Conservation (phyloP, 2,329 filamentous ascomycete species). For the Trichoderma koningiopsis region DNA sequence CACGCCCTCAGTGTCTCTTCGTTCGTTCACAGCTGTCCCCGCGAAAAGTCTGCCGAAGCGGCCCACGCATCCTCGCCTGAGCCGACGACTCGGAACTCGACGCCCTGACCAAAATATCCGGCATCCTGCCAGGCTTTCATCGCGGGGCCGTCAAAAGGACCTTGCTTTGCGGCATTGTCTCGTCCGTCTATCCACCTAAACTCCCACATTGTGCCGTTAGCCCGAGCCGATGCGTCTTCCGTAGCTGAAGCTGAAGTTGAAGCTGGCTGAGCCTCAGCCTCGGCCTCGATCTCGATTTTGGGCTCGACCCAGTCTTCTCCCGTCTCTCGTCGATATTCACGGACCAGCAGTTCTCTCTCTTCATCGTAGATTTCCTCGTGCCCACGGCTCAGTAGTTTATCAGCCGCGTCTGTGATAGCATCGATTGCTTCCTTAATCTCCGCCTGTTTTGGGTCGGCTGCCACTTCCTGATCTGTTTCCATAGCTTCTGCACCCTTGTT, state of each 20-base stretch:
- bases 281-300: background rate
- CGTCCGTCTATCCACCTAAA: conserved; percentile 90
- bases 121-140: conserved; percentile 92
- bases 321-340: conserved; percentile 81
- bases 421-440: conserved; percentile 74
- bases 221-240: conserved; percentile 30
- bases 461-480: conserved; percentile 63
- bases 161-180: conserved; percentile 77
- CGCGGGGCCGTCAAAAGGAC: conserved; percentile 79
- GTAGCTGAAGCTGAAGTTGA: background rate
- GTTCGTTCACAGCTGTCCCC: conserved; percentile 30
- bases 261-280: background rate
- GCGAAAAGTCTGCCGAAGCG: conserved; percentile 53
- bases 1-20: background rate
- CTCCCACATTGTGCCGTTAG: conserved; percentile 63
- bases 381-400: conserved; percentile 80
- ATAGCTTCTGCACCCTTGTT: conserved; percentile 60
- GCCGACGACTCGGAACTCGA: conserved; percentile 70
- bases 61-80: conserved; percentile 57
- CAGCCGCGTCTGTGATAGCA: conserved; percentile 84
- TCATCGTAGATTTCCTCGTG: conserved; percentile 90
- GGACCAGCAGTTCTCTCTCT: conserved; percentile 78
- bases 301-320: conserved; percentile 77
- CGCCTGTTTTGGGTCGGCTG: conserved; percentile 68
- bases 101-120: conserved; percentile 89